These are phyloP conservation scores for Tinospora cordifolia DNA, from an alignment of 164 flowering plant species.

Conservation along the genomic window DNA sequence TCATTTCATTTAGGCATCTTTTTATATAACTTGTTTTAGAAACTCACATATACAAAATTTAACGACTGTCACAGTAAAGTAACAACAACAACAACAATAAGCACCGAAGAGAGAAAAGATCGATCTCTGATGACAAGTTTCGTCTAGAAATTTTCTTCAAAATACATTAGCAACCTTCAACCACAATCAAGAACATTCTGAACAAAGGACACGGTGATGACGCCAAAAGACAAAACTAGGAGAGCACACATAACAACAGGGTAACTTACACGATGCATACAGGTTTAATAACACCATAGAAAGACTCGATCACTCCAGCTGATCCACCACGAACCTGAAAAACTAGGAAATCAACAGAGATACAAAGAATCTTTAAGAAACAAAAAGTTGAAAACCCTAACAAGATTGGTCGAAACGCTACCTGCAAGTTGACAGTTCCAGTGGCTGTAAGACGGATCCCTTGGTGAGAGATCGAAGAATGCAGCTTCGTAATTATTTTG, in stretches of 20 bases:
- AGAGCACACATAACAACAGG: neutral
- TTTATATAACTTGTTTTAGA: no score
- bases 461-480: constrained; percentile 64
- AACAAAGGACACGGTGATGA: no score
- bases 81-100: no score
- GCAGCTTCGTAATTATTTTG: constrained; percentile 41
- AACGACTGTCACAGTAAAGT: no score
- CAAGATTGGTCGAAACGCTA: neutral
- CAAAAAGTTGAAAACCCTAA: neutral
- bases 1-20: no score
- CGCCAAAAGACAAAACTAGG: no score
- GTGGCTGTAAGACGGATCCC: constrained; percentile 58
- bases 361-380: neutral
- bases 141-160: no score
- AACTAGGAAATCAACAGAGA: neutral
- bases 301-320: constrained; percentile 75
- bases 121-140: no score
- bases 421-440: constrained; percentile 83
- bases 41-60: no score
- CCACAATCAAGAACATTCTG: no score
- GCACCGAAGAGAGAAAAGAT: no score
- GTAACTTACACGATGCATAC: constrained; percentile 49
- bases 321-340: constrained; percentile 79
- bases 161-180: no score
- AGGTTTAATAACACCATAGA: constrained; percentile 72